These are phyloP conservation scores for Heliosperma pusillum DNA, from an alignment of 148 eudicot species.

Conservation along the genomic window DNA sequence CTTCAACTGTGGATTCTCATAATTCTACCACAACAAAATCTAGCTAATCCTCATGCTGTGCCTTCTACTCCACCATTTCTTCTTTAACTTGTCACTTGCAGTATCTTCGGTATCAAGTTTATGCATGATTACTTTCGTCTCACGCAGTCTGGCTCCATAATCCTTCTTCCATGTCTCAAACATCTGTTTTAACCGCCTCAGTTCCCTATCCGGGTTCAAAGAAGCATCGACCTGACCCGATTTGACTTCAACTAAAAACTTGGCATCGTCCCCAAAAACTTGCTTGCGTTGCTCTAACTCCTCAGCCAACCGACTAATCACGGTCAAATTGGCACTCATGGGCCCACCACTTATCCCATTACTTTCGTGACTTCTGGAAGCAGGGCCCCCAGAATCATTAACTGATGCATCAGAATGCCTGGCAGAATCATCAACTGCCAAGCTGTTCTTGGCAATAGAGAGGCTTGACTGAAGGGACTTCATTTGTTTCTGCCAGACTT, in stretches of 20 bases:
- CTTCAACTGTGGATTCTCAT: background rate
- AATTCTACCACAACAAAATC: background rate
- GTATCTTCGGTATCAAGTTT: conserved; percentile 74
- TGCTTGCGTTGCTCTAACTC: conserved; percentile 94
- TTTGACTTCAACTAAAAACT: conserved; percentile 89
- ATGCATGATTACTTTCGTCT: conserved; percentile 75
- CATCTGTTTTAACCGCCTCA: conserved; percentile 74
- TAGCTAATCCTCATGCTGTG: conserved; percentile 59
- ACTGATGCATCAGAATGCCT: conserved; percentile 72
- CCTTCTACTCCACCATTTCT: conserved; percentile 94
- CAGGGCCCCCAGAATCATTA: conserved; percentile 44
- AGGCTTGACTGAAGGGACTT: conserved; percentile 95
- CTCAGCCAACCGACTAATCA: conserved; percentile 76
- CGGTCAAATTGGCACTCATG: conserved; percentile 64
- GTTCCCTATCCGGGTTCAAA: conserved; percentile 78
- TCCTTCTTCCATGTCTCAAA: conserved; percentile 97
- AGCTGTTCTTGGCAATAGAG: conserved; percentile 75
- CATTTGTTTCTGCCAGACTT: conserved; percentile 98
- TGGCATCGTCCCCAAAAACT: conserved; percentile 88
- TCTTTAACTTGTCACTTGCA: conserved; percentile 46
- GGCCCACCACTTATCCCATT: conserved; percentile 41
- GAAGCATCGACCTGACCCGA: conserved; percentile 80
- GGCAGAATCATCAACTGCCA: conserved; percentile 64
- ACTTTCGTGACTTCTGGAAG: conserved; percentile 39
- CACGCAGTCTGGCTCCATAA: conserved; percentile 70